Conservation (phyloP, 768 basidiomycete species). For the Naematelia encephala region DNA sequence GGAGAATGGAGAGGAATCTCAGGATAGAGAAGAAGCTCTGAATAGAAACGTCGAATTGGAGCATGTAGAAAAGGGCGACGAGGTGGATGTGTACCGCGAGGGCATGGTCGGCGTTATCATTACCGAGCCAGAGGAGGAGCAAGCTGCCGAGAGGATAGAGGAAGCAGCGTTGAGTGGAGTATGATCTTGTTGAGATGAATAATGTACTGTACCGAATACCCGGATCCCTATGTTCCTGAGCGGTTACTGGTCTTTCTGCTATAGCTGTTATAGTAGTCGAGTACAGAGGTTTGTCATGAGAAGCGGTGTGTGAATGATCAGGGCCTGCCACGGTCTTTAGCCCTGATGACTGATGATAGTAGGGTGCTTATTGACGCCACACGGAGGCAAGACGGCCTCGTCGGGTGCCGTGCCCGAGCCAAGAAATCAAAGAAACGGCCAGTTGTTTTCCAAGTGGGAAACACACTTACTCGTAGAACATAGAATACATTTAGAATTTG, state of each 20-base stretch:
- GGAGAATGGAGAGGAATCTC: background rate
- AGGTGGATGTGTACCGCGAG: conserved; percentile 26
- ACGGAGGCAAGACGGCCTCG: too few relatives aligned
- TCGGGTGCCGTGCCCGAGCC: background rate
- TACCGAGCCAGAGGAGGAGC: conserved; percentile 14
- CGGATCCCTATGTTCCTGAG: too few relatives aligned
- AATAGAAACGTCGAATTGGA: too few relatives aligned
- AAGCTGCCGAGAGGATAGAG: conserved; percentile 8
- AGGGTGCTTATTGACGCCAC: background rate
- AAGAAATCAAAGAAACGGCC: too few relatives aligned
- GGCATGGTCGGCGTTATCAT: conserved; percentile 18
- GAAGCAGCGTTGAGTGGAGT: background rate
- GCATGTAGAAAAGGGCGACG: background rate
- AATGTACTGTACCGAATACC: too few relatives aligned
- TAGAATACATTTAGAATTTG: too few relatives aligned
- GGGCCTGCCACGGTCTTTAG: background rate
- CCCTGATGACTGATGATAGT: background rate
- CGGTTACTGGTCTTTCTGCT: background rate
- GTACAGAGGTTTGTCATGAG: background rate
- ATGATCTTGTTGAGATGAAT: background rate
- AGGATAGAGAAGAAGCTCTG: background rate
- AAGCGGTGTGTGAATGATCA: background rate
- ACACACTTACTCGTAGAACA: background rate
- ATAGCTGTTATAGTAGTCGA: background rate
- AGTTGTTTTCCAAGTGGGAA: background rate